Evolutionary conservation across 1,284 basidiomycete genomes (phyloP), one percentile per base, ranked within the genome.

Genomic region (Ustilago xerochloae): DNA sequence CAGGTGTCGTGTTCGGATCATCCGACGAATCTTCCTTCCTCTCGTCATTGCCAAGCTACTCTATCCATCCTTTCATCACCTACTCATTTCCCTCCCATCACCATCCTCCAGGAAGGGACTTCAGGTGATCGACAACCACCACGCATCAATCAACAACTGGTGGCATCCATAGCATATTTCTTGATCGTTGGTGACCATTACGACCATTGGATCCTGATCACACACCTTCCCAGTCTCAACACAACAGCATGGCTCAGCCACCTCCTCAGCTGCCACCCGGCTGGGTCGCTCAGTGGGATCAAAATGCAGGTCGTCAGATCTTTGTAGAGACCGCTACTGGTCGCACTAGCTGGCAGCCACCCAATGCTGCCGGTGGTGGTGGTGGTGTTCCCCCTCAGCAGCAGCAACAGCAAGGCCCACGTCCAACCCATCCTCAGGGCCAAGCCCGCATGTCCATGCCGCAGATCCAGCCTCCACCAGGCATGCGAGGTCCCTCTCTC

Each of bases 201-300:
- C n/a, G n/a, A n/a, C n/a, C n/a, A n/a, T n/a, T n/a, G n/a, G n/a
- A n/a, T 16, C 18, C 32, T 12, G 39, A 38, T 26, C 38, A 26
- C 10, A 35, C 38, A 46, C 39, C 20, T 12, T 50, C 48, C 26
- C 32, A 16, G 6, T n/a, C 29, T 33, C 32, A 15, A n/a, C 15
- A 45, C 24, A 15, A 18, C 46, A 45, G 18, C 12, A 75, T 75
- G 73, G 56, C 73, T 48, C 68, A 71, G 57, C 61, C 68, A 22
- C 63, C 81, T 51, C 80, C 80, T 41, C 65, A 65, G 54, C 87
- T 96, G 49, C 93, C 93, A 68, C 91, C 91, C 70, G 94, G 93
- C 54, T 96, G 93, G 93, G 88, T 88, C 75, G 90, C 92, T 81
- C 91, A 94, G 87, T 95, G 93, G 94, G 92, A 96, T 85, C 87